Percentiles rank a stretch among this genome's conserved stretches.
Evolutionary conservation across 164 flowering plant genomes (phyloP).

Genomic region (Sedum album): DNA sequence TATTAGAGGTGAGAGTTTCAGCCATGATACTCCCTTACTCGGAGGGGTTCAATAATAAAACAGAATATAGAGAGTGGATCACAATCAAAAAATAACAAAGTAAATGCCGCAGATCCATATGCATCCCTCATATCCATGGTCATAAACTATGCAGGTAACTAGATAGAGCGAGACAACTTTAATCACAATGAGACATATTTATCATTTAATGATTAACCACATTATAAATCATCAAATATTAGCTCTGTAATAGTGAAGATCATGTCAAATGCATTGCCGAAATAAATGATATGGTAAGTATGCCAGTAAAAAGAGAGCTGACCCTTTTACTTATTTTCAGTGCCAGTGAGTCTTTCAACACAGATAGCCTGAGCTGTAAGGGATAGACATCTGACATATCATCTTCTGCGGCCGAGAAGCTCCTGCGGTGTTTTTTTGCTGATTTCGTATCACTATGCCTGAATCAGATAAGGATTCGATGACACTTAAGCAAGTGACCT

Average conservation of each 20-base stretch:
- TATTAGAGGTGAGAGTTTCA: background rate
- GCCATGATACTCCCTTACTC: background rate
- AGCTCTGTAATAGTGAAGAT: background rate
- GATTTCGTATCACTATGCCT: constrained; percentile 75
- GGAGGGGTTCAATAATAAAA: background rate
- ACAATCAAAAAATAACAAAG: background rate
- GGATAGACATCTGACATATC: constrained; percentile 87
- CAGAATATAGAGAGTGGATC: background rate
- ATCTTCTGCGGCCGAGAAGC: constrained; percentile 48
- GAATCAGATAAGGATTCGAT: constrained; percentile 11
- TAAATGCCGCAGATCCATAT: background rate
- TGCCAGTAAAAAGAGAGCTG: constrained; percentile 8
- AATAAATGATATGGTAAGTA: background rate
- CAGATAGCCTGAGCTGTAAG: constrained; percentile 65
- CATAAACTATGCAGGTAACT: background rate
- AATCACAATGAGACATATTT: too few species aligned
- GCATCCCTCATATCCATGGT: background rate
- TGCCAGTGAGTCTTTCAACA: constrained; percentile 48
- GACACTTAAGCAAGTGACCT: background rate
- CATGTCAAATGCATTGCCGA: background rate
- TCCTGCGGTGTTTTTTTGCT: constrained; percentile 38
- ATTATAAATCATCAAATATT: background rate
- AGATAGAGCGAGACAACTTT: background rate
- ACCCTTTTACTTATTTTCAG: constrained; percentile 89
- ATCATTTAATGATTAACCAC: too few species aligned